Percentiles rank a stretch among this genome's conserved stretches.
Evolutionary conservation across 805 yeast genomes (phyloP).

Genomic region (Sugiyamaella qingdaonensis): DNA sequence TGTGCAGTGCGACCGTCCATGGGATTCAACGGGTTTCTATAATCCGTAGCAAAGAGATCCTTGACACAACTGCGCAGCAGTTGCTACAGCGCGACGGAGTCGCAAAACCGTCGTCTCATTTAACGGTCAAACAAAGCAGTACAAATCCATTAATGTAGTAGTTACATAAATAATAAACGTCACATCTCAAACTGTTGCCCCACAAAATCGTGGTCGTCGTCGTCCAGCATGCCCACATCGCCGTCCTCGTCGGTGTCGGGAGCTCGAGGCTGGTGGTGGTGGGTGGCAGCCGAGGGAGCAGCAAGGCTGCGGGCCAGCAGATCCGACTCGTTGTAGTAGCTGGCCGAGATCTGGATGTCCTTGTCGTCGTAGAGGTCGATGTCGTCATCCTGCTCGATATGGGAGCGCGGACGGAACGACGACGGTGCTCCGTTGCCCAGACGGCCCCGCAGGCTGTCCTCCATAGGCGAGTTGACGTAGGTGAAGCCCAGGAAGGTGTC

Average conservation of each 20-base stretch:
- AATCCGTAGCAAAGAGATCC: too few relatives aligned
- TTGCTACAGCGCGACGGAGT: too few relatives aligned
- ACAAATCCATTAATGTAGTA: slow-evolving; percentile 1
- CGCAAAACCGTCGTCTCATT: not conserved
- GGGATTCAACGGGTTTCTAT: too few relatives aligned
- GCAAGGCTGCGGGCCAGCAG: slow-evolving; percentile 22
- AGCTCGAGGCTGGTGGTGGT: not conserved
- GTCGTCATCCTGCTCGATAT: slow-evolving; percentile 28
- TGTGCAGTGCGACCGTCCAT: too few relatives aligned
- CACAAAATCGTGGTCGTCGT: slow-evolving; percentile 77
- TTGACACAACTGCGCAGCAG: too few relatives aligned
- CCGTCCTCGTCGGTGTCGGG: slow-evolving; percentile 25
- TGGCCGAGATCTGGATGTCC: slow-evolving; percentile 32
- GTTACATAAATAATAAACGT: slow-evolving; percentile 9
- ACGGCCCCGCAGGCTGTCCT: slow-evolving; percentile 58
- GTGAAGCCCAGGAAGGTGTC: slow-evolving; percentile 97
- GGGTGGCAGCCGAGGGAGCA: slow-evolving; percentile 6
- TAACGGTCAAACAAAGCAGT: not conserved
- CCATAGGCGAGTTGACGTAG: slow-evolving; percentile 88
- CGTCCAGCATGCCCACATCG: slow-evolving; percentile 37
- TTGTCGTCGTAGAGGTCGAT: slow-evolving; percentile 35
- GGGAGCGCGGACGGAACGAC: slow-evolving; percentile 13
- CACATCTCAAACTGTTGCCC: slow-evolving; percentile 78
- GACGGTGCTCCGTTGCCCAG: not conserved
- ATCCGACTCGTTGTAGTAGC: slow-evolving; percentile 29